Evolutionary conservation across 2,329 filamentous ascomycete genomes (phyloP).

Genomic region (Dactylellina parvicollis): DNA sequence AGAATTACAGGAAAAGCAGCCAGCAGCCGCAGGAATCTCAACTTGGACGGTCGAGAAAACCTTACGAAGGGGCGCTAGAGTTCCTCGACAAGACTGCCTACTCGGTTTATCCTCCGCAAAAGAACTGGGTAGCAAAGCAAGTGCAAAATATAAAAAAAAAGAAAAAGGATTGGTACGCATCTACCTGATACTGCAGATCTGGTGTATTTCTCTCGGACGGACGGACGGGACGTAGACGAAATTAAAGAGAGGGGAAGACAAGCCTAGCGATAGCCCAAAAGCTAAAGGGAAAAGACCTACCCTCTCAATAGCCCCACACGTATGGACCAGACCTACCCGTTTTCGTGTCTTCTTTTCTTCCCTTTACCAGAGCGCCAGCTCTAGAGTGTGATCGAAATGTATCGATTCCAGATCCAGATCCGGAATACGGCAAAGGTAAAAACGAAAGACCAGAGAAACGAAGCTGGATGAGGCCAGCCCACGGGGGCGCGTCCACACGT

Average conservation of each 20-base stretch:
- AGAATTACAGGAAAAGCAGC: not conserved
- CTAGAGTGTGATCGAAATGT: not conserved
- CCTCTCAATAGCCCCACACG: constrained; percentile 12
- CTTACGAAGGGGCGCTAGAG: constrained; percentile 10
- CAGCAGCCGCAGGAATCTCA: not conserved
- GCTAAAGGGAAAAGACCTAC: constrained; percentile 3
- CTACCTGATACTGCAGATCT: constrained; percentile 38
- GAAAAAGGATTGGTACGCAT: constrained; percentile 13
- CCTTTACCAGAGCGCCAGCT: constrained; percentile 8
- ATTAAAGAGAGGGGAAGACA: too few species aligned
- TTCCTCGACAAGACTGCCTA: not conserved
- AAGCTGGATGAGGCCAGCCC: not conserved
- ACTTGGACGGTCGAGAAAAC: constrained; percentile 1
- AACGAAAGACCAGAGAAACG: not conserved
- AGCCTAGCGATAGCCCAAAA: not conserved
- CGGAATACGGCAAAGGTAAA: constrained; percentile 17
- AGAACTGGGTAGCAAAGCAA: constrained; percentile 4
- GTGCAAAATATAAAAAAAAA: not conserved
- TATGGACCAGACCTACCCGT: not conserved
- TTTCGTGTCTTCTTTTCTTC: constrained; percentile 1
- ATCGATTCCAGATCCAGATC: constrained; percentile 28
- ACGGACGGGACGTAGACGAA: constrained; percentile 2
- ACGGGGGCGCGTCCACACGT: constrained; percentile 21
- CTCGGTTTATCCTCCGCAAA: not conserved
- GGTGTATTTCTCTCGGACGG: constrained; percentile 19